Conservation (phyloP, 1,284 basidiomycete genomes). For the Apiotrichum laibachii region DNA sequence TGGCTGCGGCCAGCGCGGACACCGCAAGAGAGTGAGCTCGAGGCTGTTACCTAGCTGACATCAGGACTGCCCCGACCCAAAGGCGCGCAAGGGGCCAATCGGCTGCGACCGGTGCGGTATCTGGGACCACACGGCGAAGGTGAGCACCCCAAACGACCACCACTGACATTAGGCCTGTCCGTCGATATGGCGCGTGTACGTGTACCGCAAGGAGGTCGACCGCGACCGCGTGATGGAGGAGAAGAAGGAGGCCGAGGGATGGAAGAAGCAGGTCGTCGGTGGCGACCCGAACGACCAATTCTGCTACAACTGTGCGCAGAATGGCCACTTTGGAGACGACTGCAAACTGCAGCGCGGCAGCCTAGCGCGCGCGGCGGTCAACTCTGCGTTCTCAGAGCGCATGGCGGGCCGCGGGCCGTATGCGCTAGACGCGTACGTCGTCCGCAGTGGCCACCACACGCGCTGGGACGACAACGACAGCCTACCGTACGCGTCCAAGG, state of each 20-base stretch:
- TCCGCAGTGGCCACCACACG: conserved; percentile 22
- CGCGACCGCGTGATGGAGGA: conserved; percentile 56
- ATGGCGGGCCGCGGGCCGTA: conserved; percentile 74
- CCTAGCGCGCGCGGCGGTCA: conserved; percentile 58
- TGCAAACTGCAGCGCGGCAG: conserved; percentile 61
- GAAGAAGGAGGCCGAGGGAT: conserved; percentile 27
- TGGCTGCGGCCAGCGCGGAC: conserved; percentile 80
- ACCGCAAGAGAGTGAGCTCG: conserved; percentile 65
- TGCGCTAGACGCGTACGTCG: conserved; percentile 9
- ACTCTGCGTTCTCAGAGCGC: conserved; percentile 71
- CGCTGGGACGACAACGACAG: conserved; percentile 28
- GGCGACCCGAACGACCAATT: conserved; percentile 48
- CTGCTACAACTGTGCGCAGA: conserved; percentile 81
- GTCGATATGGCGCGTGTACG: conserved; percentile 80
- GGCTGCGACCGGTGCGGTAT: conserved; percentile 77
- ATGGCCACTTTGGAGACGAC: conserved; percentile 83
- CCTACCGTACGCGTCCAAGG: conserved; percentile 16
- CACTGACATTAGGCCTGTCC: conserved; percentile 76
- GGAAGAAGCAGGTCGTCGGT: conserved; percentile 43
- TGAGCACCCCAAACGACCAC: conserved; percentile 52
- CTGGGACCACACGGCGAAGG: conserved; percentile 64
- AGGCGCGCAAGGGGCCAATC: conserved; percentile 34
- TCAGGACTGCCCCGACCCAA: conserved; percentile 74
- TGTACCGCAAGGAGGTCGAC: conserved; percentile 64
- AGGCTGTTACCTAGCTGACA: background rate